Base-by-base conservation (phyloP, 129 eudicot genomes). In the Arctium lappa region DNA sequence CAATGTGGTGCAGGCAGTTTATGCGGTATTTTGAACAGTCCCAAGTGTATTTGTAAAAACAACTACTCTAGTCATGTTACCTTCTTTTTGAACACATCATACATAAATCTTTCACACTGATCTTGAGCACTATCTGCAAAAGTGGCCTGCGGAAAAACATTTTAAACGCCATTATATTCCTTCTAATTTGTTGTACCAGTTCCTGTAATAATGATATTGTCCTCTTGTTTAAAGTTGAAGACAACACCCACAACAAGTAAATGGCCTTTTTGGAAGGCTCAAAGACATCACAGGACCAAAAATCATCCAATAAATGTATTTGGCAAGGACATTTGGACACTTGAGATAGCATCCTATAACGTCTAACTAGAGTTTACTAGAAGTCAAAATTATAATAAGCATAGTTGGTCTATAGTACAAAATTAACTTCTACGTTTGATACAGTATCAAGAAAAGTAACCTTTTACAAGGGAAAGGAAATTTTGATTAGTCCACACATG, bases 81-180 rank as follows among this genome's bases (percentile, higher is more conserved):
- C 99, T 95, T 91, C 72, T 91, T 91, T 37, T 75, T 83, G 33
- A 93, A 91, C 79, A 37, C 80, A 50, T 82, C 69, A 81, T 89
- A 91, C 86, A 95, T 82, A 86, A 95, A 93, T 70, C 90, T 86
- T 88, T 95, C 97, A 72, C 99, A 95, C 86, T 91, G 85, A 77
- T 91, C 97, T 81, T 80, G 87, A 72, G 88, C 89, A 80, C 69
- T 79, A 62, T 77, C 83, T 5, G 81, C 79, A 73, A 83, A 72
- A 50, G 84, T 83, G 65, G 77, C 91, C 99, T 95, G 98, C 91
- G 80, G 53, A 78, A 38, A 72, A 1, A 33, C 22, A 39, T 44
- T 69, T 37, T 15, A 69, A 30, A 69, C 50, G 34, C 69, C 70
- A 40, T 73, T 3, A 56, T 9, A 77, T 16, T 32, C 56, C 11